phyloP scores from a whole-genome alignment of 768 basidiomycete species.

The Auricularia heimuer region DNA sequence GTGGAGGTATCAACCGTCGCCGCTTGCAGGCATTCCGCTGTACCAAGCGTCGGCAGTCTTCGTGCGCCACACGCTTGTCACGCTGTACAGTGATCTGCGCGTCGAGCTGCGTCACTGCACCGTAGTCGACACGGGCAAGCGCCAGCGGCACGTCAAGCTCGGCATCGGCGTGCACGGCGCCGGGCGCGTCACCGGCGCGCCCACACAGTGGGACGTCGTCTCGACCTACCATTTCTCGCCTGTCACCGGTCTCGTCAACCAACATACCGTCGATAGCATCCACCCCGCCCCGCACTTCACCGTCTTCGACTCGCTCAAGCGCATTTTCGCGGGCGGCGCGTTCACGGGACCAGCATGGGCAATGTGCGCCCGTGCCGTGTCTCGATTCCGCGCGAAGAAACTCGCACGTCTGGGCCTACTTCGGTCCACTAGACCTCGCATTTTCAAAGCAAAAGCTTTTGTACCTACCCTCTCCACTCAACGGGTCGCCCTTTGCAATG shows the following conservation, averaged over 20 bases:
- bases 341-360: not conserved
- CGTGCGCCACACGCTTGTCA: constrained; percentile 63
- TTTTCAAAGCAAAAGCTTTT: too few species aligned
- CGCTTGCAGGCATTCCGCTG: constrained; percentile 49
- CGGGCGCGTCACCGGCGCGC: constrained; percentile 52
- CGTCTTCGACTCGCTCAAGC: constrained; percentile 49
- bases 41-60: constrained; percentile 64
- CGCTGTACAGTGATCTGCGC: constrained; percentile 56
- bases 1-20: not conserved
- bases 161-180: constrained; percentile 46
- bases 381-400: not conserved
- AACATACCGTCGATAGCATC: constrained; percentile 66
- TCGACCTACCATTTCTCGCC: constrained; percentile 72
- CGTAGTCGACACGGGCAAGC: constrained; percentile 18
- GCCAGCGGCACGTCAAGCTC: constrained; percentile 52
- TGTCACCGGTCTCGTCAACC: constrained; percentile 47
- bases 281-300: constrained; percentile 65
- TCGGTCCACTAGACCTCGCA: too few species aligned
- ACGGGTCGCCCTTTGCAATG: too few species aligned
- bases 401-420: not conserved
- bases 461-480: too few species aligned
- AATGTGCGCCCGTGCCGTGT: not conserved
- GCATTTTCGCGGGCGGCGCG: not conserved
- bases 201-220: constrained; percentile 66
- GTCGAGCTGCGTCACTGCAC: constrained; percentile 46